Evolutionary conservation across 1,284 basidiomycete genomes (phyloP).

Genomic region (Trametes sp.): DNA sequence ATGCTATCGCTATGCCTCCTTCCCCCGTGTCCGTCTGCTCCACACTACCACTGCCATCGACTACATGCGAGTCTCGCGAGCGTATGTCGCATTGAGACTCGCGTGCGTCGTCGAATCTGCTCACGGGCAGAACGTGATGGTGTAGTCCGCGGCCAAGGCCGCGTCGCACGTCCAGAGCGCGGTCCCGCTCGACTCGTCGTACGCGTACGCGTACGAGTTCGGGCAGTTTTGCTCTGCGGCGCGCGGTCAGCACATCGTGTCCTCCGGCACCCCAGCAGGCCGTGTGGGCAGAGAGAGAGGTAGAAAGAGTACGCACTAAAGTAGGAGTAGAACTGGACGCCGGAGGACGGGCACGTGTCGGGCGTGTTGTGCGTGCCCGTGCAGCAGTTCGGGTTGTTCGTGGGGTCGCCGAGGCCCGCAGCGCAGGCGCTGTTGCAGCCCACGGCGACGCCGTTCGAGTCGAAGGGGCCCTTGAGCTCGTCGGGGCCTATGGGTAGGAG

Average conservation of each 20-base stretch:
- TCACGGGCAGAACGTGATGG: slow-evolving; percentile 57
- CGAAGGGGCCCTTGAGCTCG: slow-evolving; percentile 58
- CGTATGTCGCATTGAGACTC: no score
- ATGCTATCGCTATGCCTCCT: neutral
- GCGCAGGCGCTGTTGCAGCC: slow-evolving; percentile 68
- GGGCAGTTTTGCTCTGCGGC: slow-evolving; percentile 54
- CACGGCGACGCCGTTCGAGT: slow-evolving; percentile 57
- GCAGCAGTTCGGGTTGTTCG: slow-evolving; percentile 63
- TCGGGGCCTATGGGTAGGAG: slow-evolving; percentile 51
- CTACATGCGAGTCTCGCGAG: no score
- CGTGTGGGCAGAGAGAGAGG: neutral
- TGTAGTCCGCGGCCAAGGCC: slow-evolving; percentile 49
- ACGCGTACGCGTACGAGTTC: slow-evolving; percentile 58
- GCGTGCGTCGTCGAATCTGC: neutral
- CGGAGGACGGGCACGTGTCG: slow-evolving; percentile 58
- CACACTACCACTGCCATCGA: neutral
- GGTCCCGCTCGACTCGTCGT: slow-evolving; percentile 54
- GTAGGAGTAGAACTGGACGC: slow-evolving; percentile 59
- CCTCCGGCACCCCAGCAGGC: neutral
- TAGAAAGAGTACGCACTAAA: slow-evolving; percentile 52
- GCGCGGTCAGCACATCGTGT: no score
- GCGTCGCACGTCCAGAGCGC: slow-evolving; percentile 55
- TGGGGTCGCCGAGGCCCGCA: slow-evolving; percentile 57
- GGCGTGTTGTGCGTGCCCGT: slow-evolving; percentile 57
- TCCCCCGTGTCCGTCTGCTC: no score